Conservation (phyloP, 495 filamentous ascomycete genomes). For the Aspergillus hancockii region DNA sequence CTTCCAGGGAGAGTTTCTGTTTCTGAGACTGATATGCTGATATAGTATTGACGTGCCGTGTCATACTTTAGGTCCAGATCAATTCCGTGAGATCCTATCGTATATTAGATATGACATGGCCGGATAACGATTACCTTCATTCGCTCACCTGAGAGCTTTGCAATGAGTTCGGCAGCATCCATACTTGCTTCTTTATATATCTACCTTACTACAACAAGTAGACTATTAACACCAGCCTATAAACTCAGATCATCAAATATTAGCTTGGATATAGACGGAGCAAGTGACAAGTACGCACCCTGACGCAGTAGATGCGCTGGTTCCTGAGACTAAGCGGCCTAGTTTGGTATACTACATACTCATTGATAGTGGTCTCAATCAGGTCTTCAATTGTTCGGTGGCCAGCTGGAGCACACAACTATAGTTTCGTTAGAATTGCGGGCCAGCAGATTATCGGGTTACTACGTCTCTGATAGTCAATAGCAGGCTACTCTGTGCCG, state of each 20-base stretch:
- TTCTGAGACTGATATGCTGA: conserved; percentile 66
- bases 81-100: conserved; percentile 58
- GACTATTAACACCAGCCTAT: conserved; percentile 79
- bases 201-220: conserved; percentile 83
- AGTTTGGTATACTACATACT: conserved; percentile 75
- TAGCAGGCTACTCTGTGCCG: conserved; percentile 66
- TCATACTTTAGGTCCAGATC: conserved; percentile 73
- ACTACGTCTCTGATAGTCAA: conserved; percentile 61
- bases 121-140: neutral
- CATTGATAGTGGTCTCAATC: conserved; percentile 75
- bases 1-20: conserved; percentile 64
- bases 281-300: conserved; percentile 46
- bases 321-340: conserved; percentile 85
- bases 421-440: conserved; percentile 14
- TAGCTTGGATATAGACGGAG: neutral
- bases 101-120: conserved; percentile 23
- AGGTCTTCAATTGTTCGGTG: conserved; percentile 59
- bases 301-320: conserved; percentile 90
- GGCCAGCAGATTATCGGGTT: too few species aligned
- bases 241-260: conserved; percentile 12
- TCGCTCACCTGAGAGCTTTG: conserved; percentile 58
- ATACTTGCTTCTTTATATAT: conserved; percentile 83
- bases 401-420: conserved; percentile 65
- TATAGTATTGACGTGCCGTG: conserved; percentile 73
- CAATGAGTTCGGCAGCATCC: conserved; percentile 71